Evolutionary conservation across 2,329 filamentous ascomycete genomes (phyloP), one percentile per base, ranked within the genome.

Genomic region (Monilinia fructicola): DNA sequence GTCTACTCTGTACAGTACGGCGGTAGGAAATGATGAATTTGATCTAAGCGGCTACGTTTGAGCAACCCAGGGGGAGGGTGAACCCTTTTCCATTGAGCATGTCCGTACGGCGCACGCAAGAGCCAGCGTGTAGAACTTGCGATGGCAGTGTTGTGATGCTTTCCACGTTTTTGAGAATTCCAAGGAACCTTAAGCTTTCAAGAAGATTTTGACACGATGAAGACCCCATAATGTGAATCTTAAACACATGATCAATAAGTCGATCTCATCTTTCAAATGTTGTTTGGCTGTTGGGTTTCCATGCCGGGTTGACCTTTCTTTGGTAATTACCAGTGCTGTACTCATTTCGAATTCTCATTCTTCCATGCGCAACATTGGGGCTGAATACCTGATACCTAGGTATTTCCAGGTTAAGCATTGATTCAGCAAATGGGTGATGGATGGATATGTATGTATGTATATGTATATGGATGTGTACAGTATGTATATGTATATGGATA

Each of bases 61-160:
- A 23, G 44, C 35, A 54, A 59, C 23, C 46, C 31, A 52, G 63
- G 59, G 63, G 46, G 9, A 7, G 31, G 31, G 31, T 35, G 31
- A 65, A 42, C 53, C 42, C 14, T 35, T 60, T 54, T 63, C 28
- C 5, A 48, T 11, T 28, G 40, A 53, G 23, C 35, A 65, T 44
- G 52, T 3, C 54, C 53, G 46, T 40, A 4, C 10, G 4, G 5
- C 35, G 35, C 35, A 60, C 48, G 46, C 64, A 65, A 61, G 54
- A 65, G 48, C 55, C 64, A 65, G 7, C 38, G 14, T 14, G 44
- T 14, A 53, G 54, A 60, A 35, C 12, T 26, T 65, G 63, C 44
- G 42, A 55, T 55, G 50, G 61, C 61, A 31, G 48, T 63, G 60
- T 54, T 31, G 11, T 4, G 23, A 55, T 55, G 11, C 42, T 46